Evolutionary conservation across 306 rosid species (phyloP).

Genomic region (Prinsepia uniflora): DNA sequence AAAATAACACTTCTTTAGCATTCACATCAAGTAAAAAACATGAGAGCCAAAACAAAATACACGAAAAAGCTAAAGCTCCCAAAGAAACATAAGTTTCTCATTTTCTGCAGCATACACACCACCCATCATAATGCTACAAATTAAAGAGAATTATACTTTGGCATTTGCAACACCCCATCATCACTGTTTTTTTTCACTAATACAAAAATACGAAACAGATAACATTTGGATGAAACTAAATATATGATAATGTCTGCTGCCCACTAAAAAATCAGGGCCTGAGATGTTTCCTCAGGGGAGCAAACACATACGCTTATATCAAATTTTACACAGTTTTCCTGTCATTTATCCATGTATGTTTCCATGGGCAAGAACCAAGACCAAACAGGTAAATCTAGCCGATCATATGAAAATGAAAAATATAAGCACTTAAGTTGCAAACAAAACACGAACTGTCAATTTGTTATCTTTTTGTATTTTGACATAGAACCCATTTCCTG

Average conservation of each 20-base stretch:
- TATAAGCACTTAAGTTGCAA: not conserved
- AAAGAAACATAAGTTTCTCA: conserved; percentile 5
- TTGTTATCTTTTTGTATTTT: not conserved
- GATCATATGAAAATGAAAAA: too few relatives aligned
- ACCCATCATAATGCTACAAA: not conserved
- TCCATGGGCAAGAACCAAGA: not conserved
- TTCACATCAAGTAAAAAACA: not conserved
- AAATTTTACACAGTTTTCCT: too few relatives aligned
- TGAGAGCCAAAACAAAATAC: not conserved
- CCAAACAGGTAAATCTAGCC: not conserved
- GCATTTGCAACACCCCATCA: not conserved
- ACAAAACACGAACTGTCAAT: not conserved
- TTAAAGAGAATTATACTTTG: not conserved
- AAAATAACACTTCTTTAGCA: not conserved
- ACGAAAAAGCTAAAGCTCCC: not conserved
- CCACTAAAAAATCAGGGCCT: not conserved
- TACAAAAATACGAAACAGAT: not conserved
- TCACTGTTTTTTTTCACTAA: not conserved
- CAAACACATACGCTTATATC: not conserved
- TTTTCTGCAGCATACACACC: not conserved
- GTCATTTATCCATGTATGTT: not conserved
- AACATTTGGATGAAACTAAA: not conserved
- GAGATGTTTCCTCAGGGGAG: not conserved
- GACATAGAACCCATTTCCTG: not conserved
- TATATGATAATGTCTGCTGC: not conserved